A percentile compares a stretch with the other conserved stretches of the same genome.
Conservation (phyloP, 2,329 filamentous ascomycete genomes). For the Stemphylium beticola region DNA sequence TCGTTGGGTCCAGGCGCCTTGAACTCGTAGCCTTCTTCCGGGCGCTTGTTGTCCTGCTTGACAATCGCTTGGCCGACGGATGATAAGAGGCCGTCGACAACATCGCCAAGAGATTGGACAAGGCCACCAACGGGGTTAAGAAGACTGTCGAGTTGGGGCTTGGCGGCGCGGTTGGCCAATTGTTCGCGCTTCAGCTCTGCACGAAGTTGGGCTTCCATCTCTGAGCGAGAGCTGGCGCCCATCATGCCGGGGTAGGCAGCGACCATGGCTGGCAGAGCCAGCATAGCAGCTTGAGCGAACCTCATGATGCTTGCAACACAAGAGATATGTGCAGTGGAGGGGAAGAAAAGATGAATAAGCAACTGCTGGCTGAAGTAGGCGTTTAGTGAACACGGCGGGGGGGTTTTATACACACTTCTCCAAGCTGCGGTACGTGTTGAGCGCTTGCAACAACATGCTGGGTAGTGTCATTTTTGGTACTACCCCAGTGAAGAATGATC, state of each 20-base stretch:
- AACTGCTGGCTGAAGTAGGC: neutral
- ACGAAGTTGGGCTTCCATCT: conserved; percentile 17
- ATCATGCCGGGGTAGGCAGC: conserved; percentile 26
- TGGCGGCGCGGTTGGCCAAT: conserved; percentile 9
- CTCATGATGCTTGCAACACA: conserved; percentile 15
- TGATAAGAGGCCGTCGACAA: conserved; percentile 23
- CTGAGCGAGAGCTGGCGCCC: conserved; percentile 17
- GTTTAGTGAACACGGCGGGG: neutral
- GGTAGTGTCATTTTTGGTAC: neutral
- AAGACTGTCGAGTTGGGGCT: conserved; percentile 9
- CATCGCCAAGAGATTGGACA: conserved; percentile 12
- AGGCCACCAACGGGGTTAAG: conserved; percentile 13
- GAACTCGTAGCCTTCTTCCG: conserved; percentile 27
- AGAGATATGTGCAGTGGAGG: neutral
- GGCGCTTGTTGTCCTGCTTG: conserved; percentile 24
- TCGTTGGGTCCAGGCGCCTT: conserved; percentile 23
- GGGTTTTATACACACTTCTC: neutral
- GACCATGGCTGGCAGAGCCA: conserved; percentile 22
- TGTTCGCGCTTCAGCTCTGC: conserved; percentile 16
- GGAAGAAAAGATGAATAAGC: neutral
- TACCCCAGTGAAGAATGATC: neutral
- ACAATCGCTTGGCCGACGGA: conserved; percentile 25
- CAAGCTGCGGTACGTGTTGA: neutral
- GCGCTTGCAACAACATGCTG: neutral
- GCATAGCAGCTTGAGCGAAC: conserved; percentile 10